These are phyloP conservation scores for Globisporangium perplexum DNA, from an alignment of 352 stramenopile genomes.

Conservation along the genomic window DNA sequence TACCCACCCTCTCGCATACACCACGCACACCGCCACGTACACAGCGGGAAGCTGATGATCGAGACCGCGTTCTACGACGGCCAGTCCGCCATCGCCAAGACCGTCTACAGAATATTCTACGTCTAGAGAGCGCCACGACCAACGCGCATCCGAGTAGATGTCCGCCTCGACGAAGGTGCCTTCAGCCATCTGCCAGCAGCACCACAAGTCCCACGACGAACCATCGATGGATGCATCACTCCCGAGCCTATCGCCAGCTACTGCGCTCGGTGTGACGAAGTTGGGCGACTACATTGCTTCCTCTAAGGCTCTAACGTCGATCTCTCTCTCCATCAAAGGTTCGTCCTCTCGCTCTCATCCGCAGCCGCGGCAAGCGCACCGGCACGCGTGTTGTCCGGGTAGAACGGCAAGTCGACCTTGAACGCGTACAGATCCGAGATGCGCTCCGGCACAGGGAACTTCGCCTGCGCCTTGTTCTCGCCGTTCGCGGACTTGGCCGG, in stretches of 20 bases:
- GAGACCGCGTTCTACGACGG: conserved; percentile 96
- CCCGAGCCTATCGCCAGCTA: neutral
- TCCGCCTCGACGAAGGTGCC: neutral
- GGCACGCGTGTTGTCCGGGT: conserved; percentile 37
- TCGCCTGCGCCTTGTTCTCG: conserved; percentile 20
- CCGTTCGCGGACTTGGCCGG: conserved; percentile 29
- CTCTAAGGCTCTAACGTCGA: neutral
- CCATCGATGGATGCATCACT: neutral
- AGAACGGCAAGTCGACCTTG: conserved; percentile 51
- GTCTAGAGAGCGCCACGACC: conserved; percentile 28
- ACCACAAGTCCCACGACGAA: neutral
- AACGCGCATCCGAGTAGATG: neutral
- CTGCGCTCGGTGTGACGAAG: neutral
- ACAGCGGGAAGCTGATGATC: conserved; percentile 90
- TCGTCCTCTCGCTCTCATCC: conserved; percentile 7
- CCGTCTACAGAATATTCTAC: conserved; percentile 93
- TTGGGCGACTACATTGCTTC: neutral
- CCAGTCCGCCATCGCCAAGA: conserved; percentile 84
- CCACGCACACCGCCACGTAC: too few species aligned
- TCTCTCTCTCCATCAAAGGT: conserved; percentile 5
- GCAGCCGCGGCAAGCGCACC: conserved; percentile 14
- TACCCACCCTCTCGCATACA: too few species aligned
- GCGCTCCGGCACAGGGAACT: conserved; percentile 19
- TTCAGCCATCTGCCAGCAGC: neutral
- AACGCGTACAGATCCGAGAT: conserved; percentile 61